These are phyloP conservation scores for Saccharomycopsis fibuligera DNA, from an alignment of 805 yeast genomes.

Conservation along the genomic window DNA sequence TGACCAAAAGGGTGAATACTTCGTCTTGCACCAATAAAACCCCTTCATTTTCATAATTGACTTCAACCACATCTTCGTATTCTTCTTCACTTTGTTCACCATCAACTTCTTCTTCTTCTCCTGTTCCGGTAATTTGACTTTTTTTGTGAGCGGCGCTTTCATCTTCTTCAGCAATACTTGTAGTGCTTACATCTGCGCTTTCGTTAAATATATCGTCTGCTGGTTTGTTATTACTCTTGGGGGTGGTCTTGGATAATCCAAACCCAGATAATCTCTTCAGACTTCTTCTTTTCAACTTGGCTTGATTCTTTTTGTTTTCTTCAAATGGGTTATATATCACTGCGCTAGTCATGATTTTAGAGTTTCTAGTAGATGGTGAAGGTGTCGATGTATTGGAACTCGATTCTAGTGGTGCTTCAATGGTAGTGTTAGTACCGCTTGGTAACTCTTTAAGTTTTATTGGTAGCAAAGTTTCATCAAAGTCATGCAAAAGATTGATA, in stretches of 20 bases:
- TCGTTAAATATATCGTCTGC: constrained; percentile 1
- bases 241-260: background rate
- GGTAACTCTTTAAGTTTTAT: constrained; percentile 18
- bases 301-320: constrained; percentile 14
- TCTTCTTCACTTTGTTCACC: constrained; percentile 16
- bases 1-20: constrained; percentile 46
- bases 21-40: constrained; percentile 54
- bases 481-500: constrained; percentile 31
- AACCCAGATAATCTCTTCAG: constrained; percentile 9
- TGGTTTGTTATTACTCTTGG: constrained; percentile 6
- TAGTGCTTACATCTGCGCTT: constrained; percentile 1
- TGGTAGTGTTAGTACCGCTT: constrained; percentile 16
- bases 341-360: constrained; percentile 3
- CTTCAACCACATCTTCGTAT: constrained; percentile 22
- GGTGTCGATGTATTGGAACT: background rate
- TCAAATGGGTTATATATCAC: constrained; percentile 21
- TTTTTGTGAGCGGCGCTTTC: constrained; percentile 16
- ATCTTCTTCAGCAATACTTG: constrained; percentile 18
- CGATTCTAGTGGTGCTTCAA: constrained; percentile 1
- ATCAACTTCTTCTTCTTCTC: constrained; percentile 17
- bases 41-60: constrained; percentile 19
- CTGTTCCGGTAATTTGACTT: constrained; percentile 13
- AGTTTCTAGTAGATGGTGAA: background rate
- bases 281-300: constrained; percentile 13
- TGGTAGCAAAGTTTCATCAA: constrained; percentile 21